These are phyloP conservation scores for Prototheca stagnorum DNA, from an alignment of 163 green algal genomes.

Conservation along the genomic window DNA sequence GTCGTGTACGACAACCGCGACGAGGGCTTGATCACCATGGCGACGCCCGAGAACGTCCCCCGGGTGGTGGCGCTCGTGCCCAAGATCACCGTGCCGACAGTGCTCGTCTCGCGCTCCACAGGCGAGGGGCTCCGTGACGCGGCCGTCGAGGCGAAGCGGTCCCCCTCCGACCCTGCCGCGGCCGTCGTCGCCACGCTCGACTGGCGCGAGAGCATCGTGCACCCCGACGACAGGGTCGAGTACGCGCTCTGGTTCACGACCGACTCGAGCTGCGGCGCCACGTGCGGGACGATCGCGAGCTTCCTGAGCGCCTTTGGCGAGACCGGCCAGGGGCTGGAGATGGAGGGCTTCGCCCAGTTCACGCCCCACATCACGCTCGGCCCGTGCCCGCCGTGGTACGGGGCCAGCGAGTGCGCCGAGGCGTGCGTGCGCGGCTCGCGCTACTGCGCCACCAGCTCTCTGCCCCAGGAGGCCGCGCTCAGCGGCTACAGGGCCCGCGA, in stretches of 20 bases:
- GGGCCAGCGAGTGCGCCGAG: conserved; percentile 8
- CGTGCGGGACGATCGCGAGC: conserved; percentile 42
- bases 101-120: conserved; percentile 25
- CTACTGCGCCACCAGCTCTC: conserved; percentile 21
- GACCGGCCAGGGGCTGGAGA: conserved; percentile 13
- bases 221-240: conserved; percentile 36
- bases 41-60: conserved; percentile 20
- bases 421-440: conserved; percentile 24
- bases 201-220: conserved; percentile 45
- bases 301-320: conserved; percentile 42
- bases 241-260: conserved; percentile 79
- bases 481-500: neutral
- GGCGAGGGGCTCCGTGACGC: conserved; percentile 39
- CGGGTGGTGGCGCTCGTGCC: conserved; percentile 20
- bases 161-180: too few relatives aligned
- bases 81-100: conserved; percentile 26
- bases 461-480: neutral
- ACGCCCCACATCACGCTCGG: conserved; percentile 66
- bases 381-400: conserved; percentile 22
- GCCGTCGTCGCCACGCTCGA: conserved; percentile 48
- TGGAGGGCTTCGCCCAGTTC: conserved; percentile 32
- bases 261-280: conserved; percentile 58
- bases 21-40: conserved; percentile 33
- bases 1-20: conserved; percentile 24
- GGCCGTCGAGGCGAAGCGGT: neutral